Evolutionary conservation across 441 rosid genomes (phyloP), one percentile per base, ranked within the genome.

Genomic region (Eutrema salsugineum): DNA sequence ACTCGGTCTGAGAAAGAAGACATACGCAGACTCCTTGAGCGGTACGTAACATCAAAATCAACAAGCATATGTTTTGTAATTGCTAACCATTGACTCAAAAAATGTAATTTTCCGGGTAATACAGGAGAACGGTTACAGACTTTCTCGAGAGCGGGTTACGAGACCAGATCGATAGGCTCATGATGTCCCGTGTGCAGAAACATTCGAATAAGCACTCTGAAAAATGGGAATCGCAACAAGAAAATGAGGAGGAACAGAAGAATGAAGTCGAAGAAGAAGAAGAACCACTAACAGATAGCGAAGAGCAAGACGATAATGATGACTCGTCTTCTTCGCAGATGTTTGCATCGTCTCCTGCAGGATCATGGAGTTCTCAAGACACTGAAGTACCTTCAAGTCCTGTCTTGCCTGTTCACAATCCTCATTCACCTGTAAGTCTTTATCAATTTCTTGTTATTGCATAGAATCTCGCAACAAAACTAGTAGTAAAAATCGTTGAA

Each of bases 111-210:
- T 59, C 7, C n/a, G 6, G 12, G 0, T 27, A 9, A 14, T 58
- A 76, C 94, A 95, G 98, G 58, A 83, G 83, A 77, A 87, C 88
- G 11, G 98, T 95, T 1, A 88, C 99, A n/a, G 86, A 63, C 60
- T 88, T 83, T 79, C 88, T 95, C 8, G 71, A 76, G 6, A 86
- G 93, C 70, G 96, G 82, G 36, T 84, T 95, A 55, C 79, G 90
- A 30, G 88, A 79, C 27, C 82, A 77, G 73, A 92, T 92, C 77
- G 91, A 87, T 69, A 79, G 58, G 35, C 66, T 88, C 78, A 86
- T 95, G 84, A 28, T 72, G 38, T 82, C 83, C 32, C 89, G 70
- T 62, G 77, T 75, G 22, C 78, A 83, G 51, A 70, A 65, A 46
- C 96, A 86, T 60, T 60, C 62, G 1, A 61, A 28, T 10, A 55